Base-by-base conservation (phyloP, 176 grass and related monocot genomes). In the Poa pratensis region DNA sequence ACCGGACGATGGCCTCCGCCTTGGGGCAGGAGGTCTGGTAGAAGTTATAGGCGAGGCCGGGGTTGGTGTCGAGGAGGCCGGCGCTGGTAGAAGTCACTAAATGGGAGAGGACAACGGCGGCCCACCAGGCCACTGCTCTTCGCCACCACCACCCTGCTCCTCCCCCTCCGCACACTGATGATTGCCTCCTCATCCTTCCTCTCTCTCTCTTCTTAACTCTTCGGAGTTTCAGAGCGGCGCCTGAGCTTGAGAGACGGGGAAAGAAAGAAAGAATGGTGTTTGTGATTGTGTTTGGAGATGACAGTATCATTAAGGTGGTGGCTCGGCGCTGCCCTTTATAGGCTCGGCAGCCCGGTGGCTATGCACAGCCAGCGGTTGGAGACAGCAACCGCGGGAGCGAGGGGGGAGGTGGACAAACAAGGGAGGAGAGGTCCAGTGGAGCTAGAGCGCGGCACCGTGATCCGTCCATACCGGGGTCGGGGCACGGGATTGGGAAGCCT, bases 1-100 rank as follows among this genome's bases (percentile, higher is more conserved):
- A 52, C 59, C 26, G 40, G 62, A 89, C 89, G 65, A 82, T 77
- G 80, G 73, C 40, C 34, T 94, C 89, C 4, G 79, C 80, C 50
- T 2, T 82, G 69, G 92, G 89, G 89, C 92, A 94, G 2, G 42
- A 73, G 70, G 59, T 91, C 55, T 28, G 7, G 89, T 94, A 94
- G 88, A 94, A 94, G 92, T 84, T 90, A 27, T 92, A 83, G 32
- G 81, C 73, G 18, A 92, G 19, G 2, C 84, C 91, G 2, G 69
- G 85, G 89, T 87, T 87, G 52, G 40, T 37, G 23, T 91, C 89
- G 14, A 87, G 76, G 15, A 90, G 75, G 80, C 89, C 89, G 5
- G 89, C 89, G 68, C 30, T 20, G 27, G 40, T 52, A 22, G 30
- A 5, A 28, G 2, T 43, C 76, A 87, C 18, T 62, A 81, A 80